phyloP scores from a whole-genome alignment of 2,329 filamentous ascomycete genomes.

The Pestalotiopsis sp. region DNA sequence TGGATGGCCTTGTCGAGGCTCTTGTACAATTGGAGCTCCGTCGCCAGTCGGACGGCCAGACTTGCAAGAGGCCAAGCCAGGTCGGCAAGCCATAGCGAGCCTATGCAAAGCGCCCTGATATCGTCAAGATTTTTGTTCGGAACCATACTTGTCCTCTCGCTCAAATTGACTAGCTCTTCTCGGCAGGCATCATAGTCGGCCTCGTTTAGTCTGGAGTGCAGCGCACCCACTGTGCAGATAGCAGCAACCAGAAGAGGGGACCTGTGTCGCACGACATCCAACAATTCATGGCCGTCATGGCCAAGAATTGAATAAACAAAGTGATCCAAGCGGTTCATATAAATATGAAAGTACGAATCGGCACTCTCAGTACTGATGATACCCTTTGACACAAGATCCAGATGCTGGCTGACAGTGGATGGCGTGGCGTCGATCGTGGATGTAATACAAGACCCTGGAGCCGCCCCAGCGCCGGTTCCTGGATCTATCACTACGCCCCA shows the following conservation, averaged over 20 bases:
- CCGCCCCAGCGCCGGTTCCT: neutral
- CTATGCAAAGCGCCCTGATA: conserved; percentile 63
- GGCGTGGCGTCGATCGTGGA: neutral
- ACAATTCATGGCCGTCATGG: neutral
- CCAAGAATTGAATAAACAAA: neutral
- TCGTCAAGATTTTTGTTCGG: conserved; percentile 45
- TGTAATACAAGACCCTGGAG: neutral
- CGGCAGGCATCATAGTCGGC: neutral
- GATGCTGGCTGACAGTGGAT: neutral
- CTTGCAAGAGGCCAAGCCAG: conserved; percentile 60
- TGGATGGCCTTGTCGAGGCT: conserved; percentile 52
- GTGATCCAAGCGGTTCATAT: neutral
- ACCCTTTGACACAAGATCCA: neutral
- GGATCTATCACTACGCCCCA: neutral
- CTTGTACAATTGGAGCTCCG: conserved; percentile 59
- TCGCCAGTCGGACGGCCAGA: conserved; percentile 60
- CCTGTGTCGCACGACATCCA: neutral
- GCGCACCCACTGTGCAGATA: neutral
- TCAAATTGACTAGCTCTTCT: neutral
- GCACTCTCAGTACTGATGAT: neutral
- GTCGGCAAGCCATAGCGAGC: conserved; percentile 67
- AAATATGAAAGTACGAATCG: neutral
- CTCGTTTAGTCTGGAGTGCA: neutral
- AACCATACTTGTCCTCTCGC: neutral
- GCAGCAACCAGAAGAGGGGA: neutral